These are phyloP conservation scores for Dinochytrium kinnereticum DNA, from an alignment of 371 early-diverging fungal genomes.

Conservation along the genomic window DNA sequence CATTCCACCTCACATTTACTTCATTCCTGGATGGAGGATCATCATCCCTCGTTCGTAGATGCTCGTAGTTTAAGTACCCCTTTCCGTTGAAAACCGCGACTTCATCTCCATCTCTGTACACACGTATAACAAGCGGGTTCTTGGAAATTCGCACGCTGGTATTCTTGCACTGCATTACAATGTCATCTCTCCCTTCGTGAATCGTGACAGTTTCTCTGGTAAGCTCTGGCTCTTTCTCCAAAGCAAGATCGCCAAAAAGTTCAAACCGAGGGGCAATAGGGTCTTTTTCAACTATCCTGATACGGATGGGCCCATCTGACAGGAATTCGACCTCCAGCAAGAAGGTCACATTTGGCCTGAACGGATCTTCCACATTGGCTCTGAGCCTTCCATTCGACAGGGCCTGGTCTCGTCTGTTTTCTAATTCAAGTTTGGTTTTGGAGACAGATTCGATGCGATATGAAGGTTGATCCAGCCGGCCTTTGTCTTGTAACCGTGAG, in stretches of 20 bases:
- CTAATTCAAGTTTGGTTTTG: neutral
- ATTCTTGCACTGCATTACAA: neutral
- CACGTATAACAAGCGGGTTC: neutral
- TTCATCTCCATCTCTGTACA: constrained; percentile 39
- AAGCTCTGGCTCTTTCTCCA: neutral
- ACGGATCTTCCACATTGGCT: constrained; percentile 1
- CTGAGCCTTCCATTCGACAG: neutral
- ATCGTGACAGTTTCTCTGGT: neutral
- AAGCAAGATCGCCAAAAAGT: neutral
- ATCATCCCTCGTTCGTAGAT: constrained; percentile 68
- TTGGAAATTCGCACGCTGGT: neutral
- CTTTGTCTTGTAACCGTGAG: constrained; percentile 64
- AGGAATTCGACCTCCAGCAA: constrained; percentile 6
- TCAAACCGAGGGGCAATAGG: constrained; percentile 1
- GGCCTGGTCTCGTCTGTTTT: neutral
- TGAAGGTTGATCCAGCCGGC: neutral
- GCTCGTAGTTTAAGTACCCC: constrained; percentile 86
- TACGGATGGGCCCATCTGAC: neutral
- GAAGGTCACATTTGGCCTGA: neutral
- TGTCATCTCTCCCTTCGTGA: neutral
- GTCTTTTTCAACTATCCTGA: neutral
- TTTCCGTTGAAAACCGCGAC: constrained; percentile 80
- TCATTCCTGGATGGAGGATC: constrained; percentile 23
- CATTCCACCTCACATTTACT: neutral
- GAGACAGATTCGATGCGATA: neutral